A percentile compares a stretch with the other conserved stretches of the same genome.
Conservation (phyloP, 345 rosid species). For the Melaleuca quinquenervia region DNA sequence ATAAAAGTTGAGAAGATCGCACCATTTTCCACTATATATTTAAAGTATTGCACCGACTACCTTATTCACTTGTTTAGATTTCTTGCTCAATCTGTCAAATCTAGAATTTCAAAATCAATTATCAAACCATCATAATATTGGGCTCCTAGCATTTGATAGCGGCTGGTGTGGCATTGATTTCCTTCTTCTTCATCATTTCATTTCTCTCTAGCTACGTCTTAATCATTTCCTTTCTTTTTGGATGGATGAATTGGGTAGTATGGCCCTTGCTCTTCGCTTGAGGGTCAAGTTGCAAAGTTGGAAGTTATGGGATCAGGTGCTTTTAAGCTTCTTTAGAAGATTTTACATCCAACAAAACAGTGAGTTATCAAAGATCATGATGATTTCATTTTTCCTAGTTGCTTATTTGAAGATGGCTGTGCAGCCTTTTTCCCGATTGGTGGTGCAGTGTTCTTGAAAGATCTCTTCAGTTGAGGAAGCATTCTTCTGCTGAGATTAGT, state of each 20-base stretch:
- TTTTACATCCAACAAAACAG: constrained; percentile 37
- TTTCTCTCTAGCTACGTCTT: background rate
- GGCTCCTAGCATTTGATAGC: background rate
- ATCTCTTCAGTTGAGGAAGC: constrained; percentile 19
- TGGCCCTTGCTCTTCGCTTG: constrained; percentile 53
- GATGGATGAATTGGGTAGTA: constrained; percentile 41
- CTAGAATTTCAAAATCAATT: background rate
- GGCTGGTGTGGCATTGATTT: background rate
- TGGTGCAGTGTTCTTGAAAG: constrained; percentile 30
- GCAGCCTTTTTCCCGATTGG: background rate
- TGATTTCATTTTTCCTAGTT: background rate
- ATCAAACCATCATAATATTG: background rate
- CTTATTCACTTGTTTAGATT: background rate
- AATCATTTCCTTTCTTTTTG: constrained; percentile 8
- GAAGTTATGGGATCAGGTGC: constrained; percentile 72
- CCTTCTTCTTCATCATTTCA: background rate
- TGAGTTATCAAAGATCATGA: constrained; percentile 16
- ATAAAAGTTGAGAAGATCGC: background rate
- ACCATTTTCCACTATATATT: background rate
- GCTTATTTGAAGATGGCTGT: background rate
- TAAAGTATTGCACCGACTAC: background rate
- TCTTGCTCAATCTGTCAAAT: background rate
- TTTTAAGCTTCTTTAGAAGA: constrained; percentile 56
- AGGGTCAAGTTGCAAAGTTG: constrained; percentile 73
- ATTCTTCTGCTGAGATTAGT: constrained; percentile 19